These are phyloP conservation scores for Ophiocordyceps camponoti-leonardi DNA, from an alignment of 2,329 filamentous ascomycete genomes.

Conservation along the genomic window DNA sequence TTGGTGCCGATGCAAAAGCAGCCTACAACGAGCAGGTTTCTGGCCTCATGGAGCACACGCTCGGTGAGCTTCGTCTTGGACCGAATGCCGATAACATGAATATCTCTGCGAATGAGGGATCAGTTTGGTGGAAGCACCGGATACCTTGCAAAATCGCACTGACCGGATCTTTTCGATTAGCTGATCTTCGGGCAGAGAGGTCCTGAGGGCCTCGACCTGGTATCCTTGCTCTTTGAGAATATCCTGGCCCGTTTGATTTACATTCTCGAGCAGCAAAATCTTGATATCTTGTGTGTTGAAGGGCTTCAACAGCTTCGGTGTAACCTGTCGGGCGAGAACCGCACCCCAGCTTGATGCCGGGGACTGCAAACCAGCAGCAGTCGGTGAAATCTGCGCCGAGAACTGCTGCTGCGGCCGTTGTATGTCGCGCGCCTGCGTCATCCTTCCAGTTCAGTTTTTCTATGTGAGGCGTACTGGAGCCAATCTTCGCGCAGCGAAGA, in stretches of 20 bases:
- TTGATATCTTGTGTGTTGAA: slow-evolving; percentile 95
- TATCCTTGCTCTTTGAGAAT: slow-evolving; percentile 79
- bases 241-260: slow-evolving; percentile 76
- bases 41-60: slow-evolving; percentile 71
- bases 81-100: slow-evolving; percentile 94
- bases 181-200: slow-evolving; percentile 77
- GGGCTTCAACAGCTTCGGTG: slow-evolving; percentile 69
- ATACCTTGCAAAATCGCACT: slow-evolving; percentile 12
- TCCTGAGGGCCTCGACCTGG: slow-evolving; percentile 85
- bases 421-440: background rate
- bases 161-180: slow-evolving; percentile 93
- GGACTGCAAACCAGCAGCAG: slow-evolving; percentile 51
- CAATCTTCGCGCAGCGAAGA: too few relatives aligned
- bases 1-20: slow-evolving; percentile 99
- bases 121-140: background rate
- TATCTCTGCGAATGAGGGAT: slow-evolving; percentile 40
- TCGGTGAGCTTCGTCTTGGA: slow-evolving; percentile 93
- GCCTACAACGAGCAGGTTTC: slow-evolving; percentile 86
- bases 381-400: slow-evolving; percentile 41
- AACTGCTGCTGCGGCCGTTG: background rate
- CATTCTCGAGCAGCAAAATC: slow-evolving; percentile 87
- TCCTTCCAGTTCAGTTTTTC: background rate
- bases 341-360: slow-evolving; percentile 45
- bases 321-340: slow-evolving; percentile 19
- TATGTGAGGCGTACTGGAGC: too few relatives aligned